Conservation (phyloP, 2,329 filamentous ascomycete genomes). For the Magnaporthiopsis incrustans region DNA sequence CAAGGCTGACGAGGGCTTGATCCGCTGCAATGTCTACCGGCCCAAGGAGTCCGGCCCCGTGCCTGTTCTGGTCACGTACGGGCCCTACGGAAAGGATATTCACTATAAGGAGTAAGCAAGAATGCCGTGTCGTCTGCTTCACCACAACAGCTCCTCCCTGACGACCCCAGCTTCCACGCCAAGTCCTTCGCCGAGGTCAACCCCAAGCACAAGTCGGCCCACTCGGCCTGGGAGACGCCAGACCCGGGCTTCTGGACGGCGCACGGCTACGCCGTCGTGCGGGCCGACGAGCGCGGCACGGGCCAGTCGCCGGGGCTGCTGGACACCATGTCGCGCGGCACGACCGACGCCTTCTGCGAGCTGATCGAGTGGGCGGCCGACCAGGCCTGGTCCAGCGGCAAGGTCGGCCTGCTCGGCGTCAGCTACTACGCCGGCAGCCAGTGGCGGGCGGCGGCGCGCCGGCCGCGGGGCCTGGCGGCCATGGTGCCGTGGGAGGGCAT, state of each 20-base stretch:
- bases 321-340: slow-evolving; percentile 40
- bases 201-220: slow-evolving; percentile 40
- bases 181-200: slow-evolving; percentile 41
- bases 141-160: no score
- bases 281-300: slow-evolving; percentile 40
- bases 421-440: slow-evolving; percentile 38
- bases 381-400: slow-evolving; percentile 39
- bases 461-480: slow-evolving; percentile 36
- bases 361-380: slow-evolving; percentile 41
- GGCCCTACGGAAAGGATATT: slow-evolving; percentile 68
- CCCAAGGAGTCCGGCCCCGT: slow-evolving; percentile 24
- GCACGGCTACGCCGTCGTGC: slow-evolving; percentile 46
- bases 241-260: slow-evolving; percentile 48
- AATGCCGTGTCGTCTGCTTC: no score
- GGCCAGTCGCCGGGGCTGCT: slow-evolving; percentile 39
- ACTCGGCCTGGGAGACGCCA: slow-evolving; percentile 53
- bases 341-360: slow-evolving; percentile 39
- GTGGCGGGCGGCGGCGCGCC: slow-evolving; percentile 39
- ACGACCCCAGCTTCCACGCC: slow-evolving; percentile 24
- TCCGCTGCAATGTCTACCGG: slow-evolving; percentile 31
- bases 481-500: slow-evolving; percentile 46
- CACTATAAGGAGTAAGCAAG: slow-evolving; percentile 44
- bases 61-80: slow-evolving; percentile 63
- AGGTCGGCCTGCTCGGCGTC: slow-evolving; percentile 39
- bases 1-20: slow-evolving; percentile 20